Evolutionary conservation across 805 yeast genomes (phyloP).

Genomic region (Saturnispora diversa): DNA sequence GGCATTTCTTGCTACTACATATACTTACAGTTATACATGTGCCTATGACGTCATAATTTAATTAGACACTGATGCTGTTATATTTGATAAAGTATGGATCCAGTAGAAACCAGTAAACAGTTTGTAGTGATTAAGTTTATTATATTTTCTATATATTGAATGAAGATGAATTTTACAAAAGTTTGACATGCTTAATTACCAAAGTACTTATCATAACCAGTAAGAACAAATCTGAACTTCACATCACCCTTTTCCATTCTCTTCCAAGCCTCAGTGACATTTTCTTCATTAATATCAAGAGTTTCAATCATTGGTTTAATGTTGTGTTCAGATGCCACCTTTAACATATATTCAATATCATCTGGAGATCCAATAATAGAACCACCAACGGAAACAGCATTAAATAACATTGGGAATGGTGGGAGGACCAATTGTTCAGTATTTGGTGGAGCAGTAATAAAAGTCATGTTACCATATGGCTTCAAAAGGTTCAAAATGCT

Average conservation of each 20-base stretch:
- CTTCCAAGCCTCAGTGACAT: slow-evolving; percentile 36
- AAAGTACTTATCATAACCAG: slow-evolving; percentile 35
- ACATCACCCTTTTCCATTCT: slow-evolving; percentile 43
- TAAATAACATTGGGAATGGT: slow-evolving; percentile 31
- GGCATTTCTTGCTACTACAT: no score
- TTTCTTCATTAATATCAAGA: slow-evolving; percentile 37
- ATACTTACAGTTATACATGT: no score
- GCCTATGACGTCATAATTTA: no score
- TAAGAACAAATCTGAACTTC: slow-evolving; percentile 45
- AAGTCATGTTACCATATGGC: slow-evolving; percentile 28
- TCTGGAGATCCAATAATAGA: slow-evolving; percentile 36
- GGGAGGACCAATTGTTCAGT: slow-evolving; percentile 27
- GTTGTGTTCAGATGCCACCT: slow-evolving; percentile 38
- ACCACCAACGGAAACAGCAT: slow-evolving; percentile 27
- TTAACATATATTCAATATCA: slow-evolving; percentile 40
- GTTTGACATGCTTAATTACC: no score
- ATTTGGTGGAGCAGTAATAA: slow-evolving; percentile 31
- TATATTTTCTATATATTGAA: no score
- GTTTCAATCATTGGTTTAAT: slow-evolving; percentile 45
- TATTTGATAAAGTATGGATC: no score
- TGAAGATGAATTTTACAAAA: no score
- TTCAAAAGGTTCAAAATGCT: slow-evolving; percentile 24
- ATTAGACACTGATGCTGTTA: no score
- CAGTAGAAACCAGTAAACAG: no score
- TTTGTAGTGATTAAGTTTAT: no score